phyloP scores from a whole-genome alignment of 2,329 filamentous ascomycete species.

The Akanthomyces uredinophilus region DNA sequence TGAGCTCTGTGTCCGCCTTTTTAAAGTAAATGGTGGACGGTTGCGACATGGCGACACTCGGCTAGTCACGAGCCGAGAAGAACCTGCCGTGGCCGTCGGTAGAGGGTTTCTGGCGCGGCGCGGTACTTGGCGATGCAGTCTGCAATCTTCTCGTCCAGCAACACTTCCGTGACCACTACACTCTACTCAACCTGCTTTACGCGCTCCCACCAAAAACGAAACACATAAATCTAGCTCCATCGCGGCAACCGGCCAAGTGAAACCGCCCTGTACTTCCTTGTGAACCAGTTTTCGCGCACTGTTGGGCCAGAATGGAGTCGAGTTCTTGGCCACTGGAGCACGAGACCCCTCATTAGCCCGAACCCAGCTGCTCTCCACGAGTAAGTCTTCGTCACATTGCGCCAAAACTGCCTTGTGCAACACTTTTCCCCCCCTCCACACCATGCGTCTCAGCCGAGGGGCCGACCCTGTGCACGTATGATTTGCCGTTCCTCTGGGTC shows the following conservation, averaged over 20 bases:
- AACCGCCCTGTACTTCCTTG: background rate
- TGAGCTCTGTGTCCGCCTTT: background rate
- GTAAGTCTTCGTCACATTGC: background rate
- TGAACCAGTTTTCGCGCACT: conserved; percentile 4
- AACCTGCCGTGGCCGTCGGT: background rate
- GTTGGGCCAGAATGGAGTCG: conserved; percentile 3
- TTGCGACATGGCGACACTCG: conserved; percentile 2
- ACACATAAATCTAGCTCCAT: too few species aligned
- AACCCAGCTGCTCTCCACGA: background rate
- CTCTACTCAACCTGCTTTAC: too few species aligned
- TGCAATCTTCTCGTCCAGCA: background rate
- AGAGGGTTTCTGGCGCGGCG: background rate
- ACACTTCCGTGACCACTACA: too few species aligned
- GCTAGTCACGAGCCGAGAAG: background rate
- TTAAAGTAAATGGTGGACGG: background rate
- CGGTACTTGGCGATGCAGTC: background rate
- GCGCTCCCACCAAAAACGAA: too few species aligned
- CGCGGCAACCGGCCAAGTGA: too few species aligned
- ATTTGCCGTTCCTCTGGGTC: background rate
- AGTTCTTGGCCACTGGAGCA: background rate
- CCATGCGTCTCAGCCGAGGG: background rate
- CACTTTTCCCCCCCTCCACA: background rate
- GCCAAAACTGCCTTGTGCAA: background rate
- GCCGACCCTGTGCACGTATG: background rate
- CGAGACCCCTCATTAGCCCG: conserved; percentile 6